phyloP scores from a whole-genome alignment of 768 basidiomycete genomes.

The Pisolithus albus region DNA sequence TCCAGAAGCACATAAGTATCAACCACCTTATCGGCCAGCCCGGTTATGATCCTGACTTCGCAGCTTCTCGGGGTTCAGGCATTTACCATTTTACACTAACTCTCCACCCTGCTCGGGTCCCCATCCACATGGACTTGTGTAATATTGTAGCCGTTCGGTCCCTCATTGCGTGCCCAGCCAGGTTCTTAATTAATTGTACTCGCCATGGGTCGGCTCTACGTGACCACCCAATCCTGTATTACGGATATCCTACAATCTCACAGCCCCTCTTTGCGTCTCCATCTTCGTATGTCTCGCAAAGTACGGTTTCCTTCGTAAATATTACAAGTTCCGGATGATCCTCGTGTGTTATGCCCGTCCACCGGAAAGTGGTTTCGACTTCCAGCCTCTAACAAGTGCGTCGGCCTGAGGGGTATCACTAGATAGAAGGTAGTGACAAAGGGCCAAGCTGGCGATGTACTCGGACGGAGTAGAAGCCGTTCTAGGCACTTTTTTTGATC shows the following conservation, averaged over 20 bases:
- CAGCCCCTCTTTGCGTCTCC: conserved; percentile 21
- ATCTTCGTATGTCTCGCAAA: conserved; percentile 40
- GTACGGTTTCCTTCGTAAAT: conserved; percentile 44
- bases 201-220: too few relatives aligned
- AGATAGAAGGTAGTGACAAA: conserved; percentile 49
- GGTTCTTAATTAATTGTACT: too few relatives aligned
- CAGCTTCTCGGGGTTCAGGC: too few relatives aligned
- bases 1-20: too few relatives aligned
- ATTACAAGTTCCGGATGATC: conserved; percentile 37
- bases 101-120: too few relatives aligned
- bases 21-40: too few relatives aligned
- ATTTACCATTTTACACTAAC: too few relatives aligned
- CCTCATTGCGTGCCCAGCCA: too few relatives aligned
- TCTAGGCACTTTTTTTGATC: conserved; percentile 39
- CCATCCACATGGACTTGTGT: too few relatives aligned
- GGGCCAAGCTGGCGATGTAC: not conserved
- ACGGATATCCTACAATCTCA: conserved; percentile 59
- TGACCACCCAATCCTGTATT: conserved; percentile 69
- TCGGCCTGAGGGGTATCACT: conserved; percentile 67
- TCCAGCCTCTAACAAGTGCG: conserved; percentile 52
- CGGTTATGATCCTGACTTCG: too few relatives aligned
- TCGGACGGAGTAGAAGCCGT: conserved; percentile 27
- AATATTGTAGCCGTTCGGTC: too few relatives aligned
- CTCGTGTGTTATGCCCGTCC: conserved; percentile 1
- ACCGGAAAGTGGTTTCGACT: conserved; percentile 53